These are phyloP conservation scores for Sporothrix dimorphospora DNA, from an alignment of 2,329 filamentous ascomycete genomes.

Conservation along the genomic window DNA sequence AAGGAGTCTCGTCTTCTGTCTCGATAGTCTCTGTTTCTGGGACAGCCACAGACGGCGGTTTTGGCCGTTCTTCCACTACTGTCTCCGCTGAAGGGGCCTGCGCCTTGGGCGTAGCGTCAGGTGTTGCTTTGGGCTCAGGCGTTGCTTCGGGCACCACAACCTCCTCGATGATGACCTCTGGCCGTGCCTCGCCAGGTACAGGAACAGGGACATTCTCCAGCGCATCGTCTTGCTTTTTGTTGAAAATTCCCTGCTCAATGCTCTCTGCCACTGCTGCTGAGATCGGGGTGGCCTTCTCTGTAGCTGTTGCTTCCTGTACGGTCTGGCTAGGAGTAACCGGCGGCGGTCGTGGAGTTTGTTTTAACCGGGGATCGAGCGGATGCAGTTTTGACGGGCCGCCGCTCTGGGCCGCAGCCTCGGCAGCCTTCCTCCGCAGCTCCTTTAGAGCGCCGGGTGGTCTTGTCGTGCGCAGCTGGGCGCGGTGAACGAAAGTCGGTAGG, in stretches of 20 bases:
- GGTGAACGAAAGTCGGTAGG: constrained; percentile 32
- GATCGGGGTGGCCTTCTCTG: neutral
- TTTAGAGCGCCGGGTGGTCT: constrained; percentile 20
- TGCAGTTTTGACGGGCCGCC: constrained; percentile 27
- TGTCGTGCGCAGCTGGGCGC: constrained; percentile 23
- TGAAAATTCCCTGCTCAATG: constrained; percentile 54
- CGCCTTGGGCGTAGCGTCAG: neutral
- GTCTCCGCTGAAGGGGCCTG: neutral
- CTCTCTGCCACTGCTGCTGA: constrained; percentile 44
- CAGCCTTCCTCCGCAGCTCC: constrained; percentile 9
- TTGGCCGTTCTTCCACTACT: neutral
- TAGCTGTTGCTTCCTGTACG: neutral
- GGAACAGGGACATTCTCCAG: neutral
- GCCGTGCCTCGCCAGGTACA: neutral
- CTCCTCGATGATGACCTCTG: neutral
- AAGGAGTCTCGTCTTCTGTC: neutral
- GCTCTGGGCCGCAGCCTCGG: neutral
- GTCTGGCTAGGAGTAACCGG: neutral
- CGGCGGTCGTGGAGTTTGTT: neutral
- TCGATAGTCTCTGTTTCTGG: neutral
- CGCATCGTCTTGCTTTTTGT: constrained; percentile 30
- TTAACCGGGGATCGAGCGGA: constrained; percentile 34
- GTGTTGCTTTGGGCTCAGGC: neutral
- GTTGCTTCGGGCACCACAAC: neutral
- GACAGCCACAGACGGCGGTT: neutral